Base-by-base conservation (phyloP, 176 grass and related monocot species). In the Oryza longistaminata region DNA sequence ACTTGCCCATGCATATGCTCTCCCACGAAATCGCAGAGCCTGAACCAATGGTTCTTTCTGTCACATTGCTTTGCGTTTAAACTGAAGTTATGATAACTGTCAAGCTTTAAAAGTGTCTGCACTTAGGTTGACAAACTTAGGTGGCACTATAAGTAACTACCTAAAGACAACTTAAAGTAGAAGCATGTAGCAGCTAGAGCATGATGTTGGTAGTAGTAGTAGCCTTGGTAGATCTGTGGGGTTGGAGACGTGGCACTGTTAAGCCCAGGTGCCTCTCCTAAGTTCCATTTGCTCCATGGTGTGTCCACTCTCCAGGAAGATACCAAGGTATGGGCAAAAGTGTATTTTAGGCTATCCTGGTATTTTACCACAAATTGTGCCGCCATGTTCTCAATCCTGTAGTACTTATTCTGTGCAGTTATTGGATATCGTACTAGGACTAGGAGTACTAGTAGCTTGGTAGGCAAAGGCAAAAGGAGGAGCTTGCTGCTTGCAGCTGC, bases 51-150 rank as follows among this genome's bases (percentile, higher is more conserved):
- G 3, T 71, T 58, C 82, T 9, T 9, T 11, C 3, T 19, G 21
- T 24, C 45, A 66, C 7, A 16, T 40, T 1, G 3, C 22, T n/a
- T n/a, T 16, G 27, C 7, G 33, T 5, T 81, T 45, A 69, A 66
- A 31, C 48, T 55, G 71, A 31, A 70, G 71, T 70, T 64, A 31
- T 53, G 64, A 17, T 7, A 21, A 0, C 22, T 27, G 65, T 62
- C 66, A 55, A 64, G 52, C 78, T 46, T 86, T 77, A 21, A 78
- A 78, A 73, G 68, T 27, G 73, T n/a, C 14, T 9, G 45, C 72
- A 61, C 58, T 8, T 48, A 22, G 73, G 58, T 82, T 73, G 79
- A 77, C 83, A 86, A 73, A 61, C 73, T 82, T 86, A 5, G 83
- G 88, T 86, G 62, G 74, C 16, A 29, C 24, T 37, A 53, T 48